These are phyloP conservation scores for Erodium trifolium DNA, from an alignment of 441 rosid species.

Conservation along the genomic window DNA sequence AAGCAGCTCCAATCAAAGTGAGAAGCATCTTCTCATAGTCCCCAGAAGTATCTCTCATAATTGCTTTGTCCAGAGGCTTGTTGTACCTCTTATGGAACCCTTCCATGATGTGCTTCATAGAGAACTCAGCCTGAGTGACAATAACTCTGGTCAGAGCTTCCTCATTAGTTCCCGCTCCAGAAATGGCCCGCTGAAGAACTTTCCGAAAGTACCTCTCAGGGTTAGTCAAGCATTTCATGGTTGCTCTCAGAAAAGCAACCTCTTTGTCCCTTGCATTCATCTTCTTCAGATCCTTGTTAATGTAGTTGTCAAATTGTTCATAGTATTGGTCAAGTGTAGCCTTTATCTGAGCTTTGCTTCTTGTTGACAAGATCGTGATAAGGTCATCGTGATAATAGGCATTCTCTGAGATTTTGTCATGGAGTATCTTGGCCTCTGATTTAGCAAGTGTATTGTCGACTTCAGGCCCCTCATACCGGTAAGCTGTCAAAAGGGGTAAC, in stretches of 20 bases:
- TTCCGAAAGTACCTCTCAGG: constrained; percentile 69
- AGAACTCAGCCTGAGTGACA: constrained; percentile 76
- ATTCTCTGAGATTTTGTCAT: constrained; percentile 62
- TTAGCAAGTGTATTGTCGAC: constrained; percentile 68
- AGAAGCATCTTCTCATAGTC: constrained; percentile 75
- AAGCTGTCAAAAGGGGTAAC: constrained; percentile 64
- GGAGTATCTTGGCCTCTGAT: constrained; percentile 68
- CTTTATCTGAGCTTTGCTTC: constrained; percentile 77
- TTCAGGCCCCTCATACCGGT: constrained; percentile 84
- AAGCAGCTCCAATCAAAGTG: constrained; percentile 51
- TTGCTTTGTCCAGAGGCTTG: constrained; percentile 50
- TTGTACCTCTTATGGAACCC: constrained; percentile 64
- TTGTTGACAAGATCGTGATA: constrained; percentile 62
- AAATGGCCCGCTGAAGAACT: constrained; percentile 56
- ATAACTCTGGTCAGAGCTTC: constrained; percentile 72
- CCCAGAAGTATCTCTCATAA: constrained; percentile 60
- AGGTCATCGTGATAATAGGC: constrained; percentile 57
- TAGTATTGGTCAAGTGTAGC: constrained; percentile 80
- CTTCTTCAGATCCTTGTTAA: constrained; percentile 62
- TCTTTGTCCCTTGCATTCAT: constrained; percentile 43
- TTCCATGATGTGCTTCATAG: constrained; percentile 55
- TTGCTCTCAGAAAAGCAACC: constrained; percentile 51
- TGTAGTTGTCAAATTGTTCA: constrained; percentile 52
- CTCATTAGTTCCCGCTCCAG: constrained; percentile 63
- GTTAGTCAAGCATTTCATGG: constrained; percentile 55